Evolutionary conservation across 345 rosid species (phyloP).

Genomic region (Physaria fendleri): DNA sequence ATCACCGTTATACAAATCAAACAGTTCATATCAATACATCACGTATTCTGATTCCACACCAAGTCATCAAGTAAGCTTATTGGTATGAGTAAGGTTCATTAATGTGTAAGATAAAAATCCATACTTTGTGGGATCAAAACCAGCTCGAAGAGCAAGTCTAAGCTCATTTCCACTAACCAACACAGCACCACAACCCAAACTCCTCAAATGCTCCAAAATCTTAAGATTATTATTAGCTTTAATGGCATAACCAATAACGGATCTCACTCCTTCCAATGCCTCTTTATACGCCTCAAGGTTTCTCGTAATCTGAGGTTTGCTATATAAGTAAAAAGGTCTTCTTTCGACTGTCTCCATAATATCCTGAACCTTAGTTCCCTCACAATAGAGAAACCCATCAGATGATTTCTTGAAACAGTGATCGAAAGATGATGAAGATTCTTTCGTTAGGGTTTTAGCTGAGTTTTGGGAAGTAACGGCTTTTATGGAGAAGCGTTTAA

Average conservation of each 20-base stretch:
- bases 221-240: conserved; percentile 88
- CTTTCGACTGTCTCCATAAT: conserved; percentile 73
- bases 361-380: conserved; percentile 69
- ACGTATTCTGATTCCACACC: not conserved
- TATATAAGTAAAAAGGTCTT: conserved; percentile 83
- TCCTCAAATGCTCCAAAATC: conserved; percentile 91
- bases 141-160: conserved; percentile 77
- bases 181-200: conserved; percentile 90
- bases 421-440: conserved; percentile 31
- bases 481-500: conserved; percentile 38
- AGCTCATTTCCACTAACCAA: conserved; percentile 96
- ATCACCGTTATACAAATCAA: not conserved
- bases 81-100: not conserved
- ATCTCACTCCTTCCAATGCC: conserved; percentile 60
- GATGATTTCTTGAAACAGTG: conserved; percentile 75
- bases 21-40: not conserved
- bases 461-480: conserved; percentile 54
- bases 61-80: too few species aligned
- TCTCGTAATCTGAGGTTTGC: conserved; percentile 83
- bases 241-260: conserved; percentile 85
- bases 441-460: conserved; percentile 25
- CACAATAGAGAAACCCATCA: conserved; percentile 89
- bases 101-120: not conserved
- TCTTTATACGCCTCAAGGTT: conserved; percentile 74
- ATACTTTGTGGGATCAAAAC: conserved; percentile 87